Evolutionary conservation across 1,284 basidiomycete species (phyloP), one percentile per base, ranked within the genome.

Genomic region (Phylloporus sp.): DNA sequence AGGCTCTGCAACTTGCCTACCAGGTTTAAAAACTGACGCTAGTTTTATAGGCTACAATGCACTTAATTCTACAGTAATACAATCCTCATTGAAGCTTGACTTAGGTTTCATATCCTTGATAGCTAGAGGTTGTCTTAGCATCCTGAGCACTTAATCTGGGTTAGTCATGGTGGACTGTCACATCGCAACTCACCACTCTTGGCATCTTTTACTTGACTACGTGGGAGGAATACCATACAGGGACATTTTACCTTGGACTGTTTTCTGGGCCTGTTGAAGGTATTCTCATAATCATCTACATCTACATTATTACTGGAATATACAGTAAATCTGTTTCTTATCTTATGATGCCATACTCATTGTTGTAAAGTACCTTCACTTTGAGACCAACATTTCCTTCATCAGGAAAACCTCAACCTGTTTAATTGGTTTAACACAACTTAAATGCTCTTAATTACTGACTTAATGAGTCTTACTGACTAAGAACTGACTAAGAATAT

Each of bases 211-310:
- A 99, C 80, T 85, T 98, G 55, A 93, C 95, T 1, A 98, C 96
- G 6, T 99, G 97, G 97, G 97, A 99, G 78, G 97, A 99, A 81
- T 97, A 94, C 76, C 94, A 99, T 80, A 99, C 97, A 2, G 94
- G 94, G 35, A 91, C 92, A 70, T 84, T 98, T 10, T 98, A 91
- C 82, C 89, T 98, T 23, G 95, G 95, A n/a, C 89, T 92, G 37
- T 98, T 98, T 81, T 97, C 95, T 14, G 97, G 97, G 1, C 97
- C 97, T 0, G 95, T 99, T 3, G 97, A 99, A 80, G 97, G 97
- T 14, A 98, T 99, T 74, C 82, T 99, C 61, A 88, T 99, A 80
- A 92, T 99, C 68, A 86, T 93, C 37, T 79, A 75, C 17, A 89
- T 99, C 67, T 99, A 93, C 81, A 73, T 91, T 32, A 82, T 98